Base-by-base conservation (phyloP, 2,329 filamentous ascomycete species). In the Colletotrichum simmondsii region DNA sequence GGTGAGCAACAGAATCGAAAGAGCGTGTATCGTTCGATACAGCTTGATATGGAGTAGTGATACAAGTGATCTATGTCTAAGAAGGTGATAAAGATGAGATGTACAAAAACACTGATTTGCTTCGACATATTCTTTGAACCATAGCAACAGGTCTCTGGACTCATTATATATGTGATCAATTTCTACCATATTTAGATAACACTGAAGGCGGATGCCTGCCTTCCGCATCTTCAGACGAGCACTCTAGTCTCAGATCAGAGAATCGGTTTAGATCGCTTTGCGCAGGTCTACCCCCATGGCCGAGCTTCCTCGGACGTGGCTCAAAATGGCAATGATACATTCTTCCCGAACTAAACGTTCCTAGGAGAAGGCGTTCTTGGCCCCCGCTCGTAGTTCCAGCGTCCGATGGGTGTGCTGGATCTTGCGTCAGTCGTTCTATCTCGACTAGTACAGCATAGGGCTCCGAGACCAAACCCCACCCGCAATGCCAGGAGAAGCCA, bases 401-500 rank as follows among this genome's bases (percentile, higher is more conserved):
- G 57, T 26, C 58, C 37, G 30, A 52, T 56, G 53, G 42, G 53
- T 72, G 69, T 26, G 65, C 30, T 60, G 69, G 26, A 69, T 60
- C 30, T 56, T 14, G 53, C 54, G 46, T 26, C 30, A n/a, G 42
- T 49, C 52, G 52, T 64, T 42, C 32, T 35, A 14, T 42, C 70
- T 60, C 24, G 37, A 46, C 28, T 5, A 26, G 30, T n/a, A 68
- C 22, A 53, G 35, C 58, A 32, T 69, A 42, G 37, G 52, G 22
- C 53, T 54, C 42, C 19, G 24, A 35, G 32, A 64, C 14, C 22
- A 54, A 26, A 11, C 52, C 22, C 26, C 35, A 46, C 42, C 42
- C 42, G 4, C 14, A 22, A 30, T 16, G 26, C 42, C 11, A 24
- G 22, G 32, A 32, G 10, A 53, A 19, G 37, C 30, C 58, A 58